These are phyloP conservation scores for Metschnikowia santaceciliae DNA, from an alignment of 805 yeast genomes.

Conservation along the genomic window DNA sequence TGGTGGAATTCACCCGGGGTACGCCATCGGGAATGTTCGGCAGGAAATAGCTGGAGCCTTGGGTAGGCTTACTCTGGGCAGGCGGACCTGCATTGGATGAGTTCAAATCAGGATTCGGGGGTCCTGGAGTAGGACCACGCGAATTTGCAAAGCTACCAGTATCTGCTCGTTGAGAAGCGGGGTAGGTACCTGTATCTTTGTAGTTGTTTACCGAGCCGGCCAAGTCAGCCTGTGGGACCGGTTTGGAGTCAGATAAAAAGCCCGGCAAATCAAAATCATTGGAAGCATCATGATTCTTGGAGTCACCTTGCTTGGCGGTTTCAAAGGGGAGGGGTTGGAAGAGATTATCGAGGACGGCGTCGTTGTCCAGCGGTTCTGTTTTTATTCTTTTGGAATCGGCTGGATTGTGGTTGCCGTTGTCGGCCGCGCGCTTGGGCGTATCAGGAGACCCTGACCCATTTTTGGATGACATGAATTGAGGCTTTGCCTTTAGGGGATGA, in stretches of 20 bases:
- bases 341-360: conserved; percentile 12
- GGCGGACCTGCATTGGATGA: background rate
- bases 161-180: background rate
- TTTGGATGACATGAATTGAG: conserved; percentile 2
- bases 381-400: conserved; percentile 11
- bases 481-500: background rate
- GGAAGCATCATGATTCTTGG: background rate
- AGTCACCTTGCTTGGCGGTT: conserved; percentile 6
- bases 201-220: background rate
- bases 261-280: conserved; percentile 15
- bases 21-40: conserved; percentile 1
- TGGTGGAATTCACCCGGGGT: conserved; percentile 6
- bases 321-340: conserved; percentile 21
- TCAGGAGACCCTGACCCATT: conserved; percentile 6
- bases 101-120: background rate
- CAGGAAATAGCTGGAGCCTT: background rate
- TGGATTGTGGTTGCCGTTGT: conserved; percentile 3
- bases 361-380: conserved; percentile 10
- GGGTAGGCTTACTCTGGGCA: background rate
- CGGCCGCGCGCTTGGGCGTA: conserved; percentile 12
- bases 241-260: conserved; percentile 10
- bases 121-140: background rate
- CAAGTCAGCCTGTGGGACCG: background rate
- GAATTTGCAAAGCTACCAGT: background rate
- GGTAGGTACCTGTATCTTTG: background rate